Conservation (phyloP, 371 early-diverging fungal genomes). For the Lichtheimia ramosa region DNA sequence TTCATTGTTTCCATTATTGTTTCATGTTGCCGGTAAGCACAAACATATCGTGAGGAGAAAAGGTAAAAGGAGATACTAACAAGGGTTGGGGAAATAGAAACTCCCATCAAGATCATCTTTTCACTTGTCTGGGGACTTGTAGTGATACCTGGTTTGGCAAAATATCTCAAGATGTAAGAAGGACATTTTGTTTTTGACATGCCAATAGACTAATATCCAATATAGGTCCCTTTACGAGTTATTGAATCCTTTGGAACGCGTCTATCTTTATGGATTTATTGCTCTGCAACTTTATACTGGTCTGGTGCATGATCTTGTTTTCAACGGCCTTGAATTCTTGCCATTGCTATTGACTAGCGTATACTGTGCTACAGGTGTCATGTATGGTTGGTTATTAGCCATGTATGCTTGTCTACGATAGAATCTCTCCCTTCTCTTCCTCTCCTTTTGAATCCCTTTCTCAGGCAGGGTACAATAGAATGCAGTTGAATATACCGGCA, state of each 20-base stretch:
- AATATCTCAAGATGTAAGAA: constrained; percentile 45
- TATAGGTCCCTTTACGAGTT: background rate
- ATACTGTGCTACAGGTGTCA: constrained; percentile 76
- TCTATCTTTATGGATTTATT: constrained; percentile 69
- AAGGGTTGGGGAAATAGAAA: constrained; percentile 46
- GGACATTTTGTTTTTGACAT: background rate
- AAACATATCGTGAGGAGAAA: background rate
- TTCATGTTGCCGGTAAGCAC: constrained; percentile 65
- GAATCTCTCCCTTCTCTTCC: no score
- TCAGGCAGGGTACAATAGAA: no score
- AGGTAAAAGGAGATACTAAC: background rate
- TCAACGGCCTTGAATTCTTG: constrained; percentile 72
- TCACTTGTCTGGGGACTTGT: constrained; percentile 59
- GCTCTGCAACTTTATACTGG: constrained; percentile 64
- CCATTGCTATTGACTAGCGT: constrained; percentile 84
- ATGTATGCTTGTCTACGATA: constrained; percentile 29
- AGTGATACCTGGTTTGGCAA: constrained; percentile 48
- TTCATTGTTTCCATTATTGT: constrained; percentile 88
- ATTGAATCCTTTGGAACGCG: constrained; percentile 47
- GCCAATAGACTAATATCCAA: background rate
- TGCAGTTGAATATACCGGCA: no score
- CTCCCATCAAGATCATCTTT: constrained; percentile 59
- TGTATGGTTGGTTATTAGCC: constrained; percentile 72
- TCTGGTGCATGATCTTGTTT: constrained; percentile 49
- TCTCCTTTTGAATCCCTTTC: no score